phyloP scores from a whole-genome alignment of 805 yeast genomes.

The Dipodascus albidus region DNA sequence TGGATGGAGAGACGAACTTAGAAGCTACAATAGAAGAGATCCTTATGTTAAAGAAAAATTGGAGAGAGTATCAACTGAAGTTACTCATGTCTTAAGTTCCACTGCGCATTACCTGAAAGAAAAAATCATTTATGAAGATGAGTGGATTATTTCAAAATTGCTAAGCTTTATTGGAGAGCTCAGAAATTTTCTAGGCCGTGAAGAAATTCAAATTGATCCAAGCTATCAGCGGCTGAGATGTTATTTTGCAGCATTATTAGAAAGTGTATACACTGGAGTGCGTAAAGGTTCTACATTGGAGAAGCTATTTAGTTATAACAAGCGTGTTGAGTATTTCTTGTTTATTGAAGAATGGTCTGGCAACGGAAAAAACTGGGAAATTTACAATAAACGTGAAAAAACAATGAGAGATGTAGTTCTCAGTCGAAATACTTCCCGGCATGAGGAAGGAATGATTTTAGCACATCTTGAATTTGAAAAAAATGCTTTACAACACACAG shows the following conservation, averaged over 20 bases:
- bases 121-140: slow-evolving; percentile 45
- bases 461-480: slow-evolving; percentile 76
- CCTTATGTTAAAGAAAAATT: slow-evolving; percentile 14
- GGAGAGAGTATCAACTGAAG: slow-evolving; percentile 50
- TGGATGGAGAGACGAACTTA: slow-evolving; percentile 34
- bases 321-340: slow-evolving; percentile 70
- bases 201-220: slow-evolving; percentile 49
- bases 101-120: slow-evolving; percentile 52
- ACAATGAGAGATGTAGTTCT: slow-evolving; percentile 35
- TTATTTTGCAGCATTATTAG: slow-evolving; percentile 73
- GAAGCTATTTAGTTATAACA: slow-evolving; percentile 74
- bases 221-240: slow-evolving; percentile 69
- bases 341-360: slow-evolving; percentile 93
- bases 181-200: slow-evolving; percentile 44
- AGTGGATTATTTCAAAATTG: slow-evolving; percentile 53
- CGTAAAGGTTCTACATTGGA: slow-evolving; percentile 24
- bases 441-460: slow-evolving; percentile 30
- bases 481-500: slow-evolving; percentile 53
- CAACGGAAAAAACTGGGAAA: slow-evolving; percentile 51
- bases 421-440: slow-evolving; percentile 29
- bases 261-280: slow-evolving; percentile 46
- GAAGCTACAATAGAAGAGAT: slow-evolving; percentile 17
- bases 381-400: slow-evolving; percentile 57
- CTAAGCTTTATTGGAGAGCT: slow-evolving; percentile 51
- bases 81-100: slow-evolving; percentile 63